Evolutionary conservation across 106 monocot genomes (phyloP), one percentile per base, ranked within the genome.

Genomic region (Phalaenopsis equestris): DNA sequence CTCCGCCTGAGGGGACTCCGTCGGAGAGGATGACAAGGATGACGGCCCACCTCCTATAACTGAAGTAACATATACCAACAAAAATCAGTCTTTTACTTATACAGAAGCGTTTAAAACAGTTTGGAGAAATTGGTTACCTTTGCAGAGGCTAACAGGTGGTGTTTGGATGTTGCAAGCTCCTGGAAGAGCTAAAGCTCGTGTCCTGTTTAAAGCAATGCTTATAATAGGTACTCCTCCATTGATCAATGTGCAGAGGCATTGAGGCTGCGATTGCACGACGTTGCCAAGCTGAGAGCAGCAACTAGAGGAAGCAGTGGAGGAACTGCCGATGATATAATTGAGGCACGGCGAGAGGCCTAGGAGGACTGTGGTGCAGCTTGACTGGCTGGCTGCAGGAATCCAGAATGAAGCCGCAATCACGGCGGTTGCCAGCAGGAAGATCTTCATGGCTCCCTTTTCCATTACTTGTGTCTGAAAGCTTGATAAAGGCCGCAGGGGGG

Each of bases 211-310:
- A 45, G 46, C 73, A 76, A 89, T 77, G 3, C 86, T 85, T 17
- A 83, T 30, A 8, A 58, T 49, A 1, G 89, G 81, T 1, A 19
- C 84, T 2, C 84, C 86, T 3, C 89, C 81, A 39, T 84, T 86
- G 72, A 89, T 73, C 11, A 86, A 75, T 42, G n/a, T 36, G 81
- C 89, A 89, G 24, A 86, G 81, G 78, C 89, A 89, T 56, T 84
- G 81, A 2, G 89, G 89, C 49, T 89, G 80, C 56, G 83, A 83
- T 42, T 79, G 19, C 4, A 84, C 84, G 6, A 86, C 78, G n/a
- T 3, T 42, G 45, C 74, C 56, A 14, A 88, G 83, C 85, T 88
- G 83, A 42, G 83, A 55, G 76, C 88, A 88, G 83, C 88, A 88
- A 2, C 81, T 64, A 57, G 67, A 42, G 6, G 83, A 72, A 5